A percentile compares a stretch with the other conserved stretches of the same genome.
These are phyloP conservation scores for Rhododendron ferrugineum DNA, from an alignment of 148 eudicot genomes.

Conservation along the genomic window DNA sequence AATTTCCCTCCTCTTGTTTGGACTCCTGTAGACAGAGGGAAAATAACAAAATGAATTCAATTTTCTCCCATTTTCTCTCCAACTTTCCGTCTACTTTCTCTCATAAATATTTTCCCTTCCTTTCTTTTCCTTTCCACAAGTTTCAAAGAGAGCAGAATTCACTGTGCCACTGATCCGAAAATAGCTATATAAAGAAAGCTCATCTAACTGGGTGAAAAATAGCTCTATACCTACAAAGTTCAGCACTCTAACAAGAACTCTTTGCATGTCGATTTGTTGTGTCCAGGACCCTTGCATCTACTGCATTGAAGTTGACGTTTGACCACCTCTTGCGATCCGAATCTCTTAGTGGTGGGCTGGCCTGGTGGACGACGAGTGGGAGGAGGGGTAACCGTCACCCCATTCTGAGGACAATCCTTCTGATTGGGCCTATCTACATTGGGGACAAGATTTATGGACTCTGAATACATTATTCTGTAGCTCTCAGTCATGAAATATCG, in stretches of 20 bases:
- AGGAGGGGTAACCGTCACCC: slow-evolving; percentile 74
- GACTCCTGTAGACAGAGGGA: too few relatives aligned
- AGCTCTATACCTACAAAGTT: slow-evolving; percentile 20
- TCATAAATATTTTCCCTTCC: too few relatives aligned
- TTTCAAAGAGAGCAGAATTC: background rate
- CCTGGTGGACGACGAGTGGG: slow-evolving; percentile 93
- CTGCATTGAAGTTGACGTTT: slow-evolving; percentile 87
- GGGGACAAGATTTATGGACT: slow-evolving; percentile 55
- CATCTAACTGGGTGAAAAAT: background rate
- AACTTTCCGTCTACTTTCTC: too few relatives aligned
- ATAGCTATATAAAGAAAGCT: background rate
- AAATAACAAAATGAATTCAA: too few relatives aligned
- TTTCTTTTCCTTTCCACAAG: too few relatives aligned
- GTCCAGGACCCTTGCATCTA: slow-evolving; percentile 83
- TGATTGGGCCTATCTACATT: slow-evolving; percentile 31
- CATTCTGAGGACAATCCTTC: slow-evolving; percentile 37
- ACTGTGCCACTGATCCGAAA: background rate
- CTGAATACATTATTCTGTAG: slow-evolving; percentile 67
- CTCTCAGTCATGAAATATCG: slow-evolving; percentile 52
- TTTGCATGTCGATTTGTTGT: slow-evolving; percentile 87
- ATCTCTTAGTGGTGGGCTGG: slow-evolving; percentile 60
- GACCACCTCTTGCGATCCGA: slow-evolving; percentile 41
- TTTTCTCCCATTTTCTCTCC: too few relatives aligned
- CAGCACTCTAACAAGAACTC: slow-evolving; percentile 25
- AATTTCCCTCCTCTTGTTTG: too few relatives aligned